Conservation (phyloP, 371 early-diverging fungal genomes). For the Mucor velutinosus region DNA sequence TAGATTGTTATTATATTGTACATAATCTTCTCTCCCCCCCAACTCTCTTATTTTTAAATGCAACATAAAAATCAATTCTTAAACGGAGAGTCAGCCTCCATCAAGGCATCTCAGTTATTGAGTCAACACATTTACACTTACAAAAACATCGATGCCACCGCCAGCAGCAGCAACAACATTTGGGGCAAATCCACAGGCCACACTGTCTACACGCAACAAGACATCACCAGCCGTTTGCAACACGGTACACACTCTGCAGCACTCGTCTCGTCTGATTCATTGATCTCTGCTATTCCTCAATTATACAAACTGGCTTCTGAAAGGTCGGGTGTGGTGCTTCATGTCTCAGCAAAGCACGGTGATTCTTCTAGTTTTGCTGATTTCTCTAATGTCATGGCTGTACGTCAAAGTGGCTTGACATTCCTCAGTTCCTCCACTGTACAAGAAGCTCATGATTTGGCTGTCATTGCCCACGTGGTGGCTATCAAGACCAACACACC, state of each 20-base stretch:
- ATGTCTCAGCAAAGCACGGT: constrained; percentile 51
- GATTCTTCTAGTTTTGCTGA: constrained; percentile 40
- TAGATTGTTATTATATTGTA: background rate
- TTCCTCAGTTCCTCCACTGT: constrained; percentile 70
- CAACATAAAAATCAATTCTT: constrained; percentile 18
- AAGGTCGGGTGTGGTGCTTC: constrained; percentile 57
- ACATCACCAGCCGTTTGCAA: constrained; percentile 20
- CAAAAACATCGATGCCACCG: background rate
- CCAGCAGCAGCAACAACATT: background rate
- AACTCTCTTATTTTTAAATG: constrained; percentile 11
- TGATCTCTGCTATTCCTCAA: constrained; percentile 67
- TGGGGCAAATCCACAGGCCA: constrained; percentile 21
- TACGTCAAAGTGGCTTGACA: constrained; percentile 77
- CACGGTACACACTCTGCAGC: constrained; percentile 39
- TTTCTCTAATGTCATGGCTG: constrained; percentile 71
- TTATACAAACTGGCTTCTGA: constrained; percentile 60
- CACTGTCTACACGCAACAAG: constrained; percentile 24
- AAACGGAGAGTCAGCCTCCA: constrained; percentile 65
- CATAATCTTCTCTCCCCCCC: background rate
- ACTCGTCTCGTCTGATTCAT: constrained; percentile 53
- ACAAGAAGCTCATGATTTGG: constrained; percentile 76
- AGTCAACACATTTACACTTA: constrained; percentile 74
- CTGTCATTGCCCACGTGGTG: constrained; percentile 63
- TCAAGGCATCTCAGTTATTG: constrained; percentile 70
- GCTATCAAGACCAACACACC: constrained; percentile 63